Evolutionary conservation across 768 basidiomycete species (phyloP).

Genomic region (Butyriboletus loyo): DNA sequence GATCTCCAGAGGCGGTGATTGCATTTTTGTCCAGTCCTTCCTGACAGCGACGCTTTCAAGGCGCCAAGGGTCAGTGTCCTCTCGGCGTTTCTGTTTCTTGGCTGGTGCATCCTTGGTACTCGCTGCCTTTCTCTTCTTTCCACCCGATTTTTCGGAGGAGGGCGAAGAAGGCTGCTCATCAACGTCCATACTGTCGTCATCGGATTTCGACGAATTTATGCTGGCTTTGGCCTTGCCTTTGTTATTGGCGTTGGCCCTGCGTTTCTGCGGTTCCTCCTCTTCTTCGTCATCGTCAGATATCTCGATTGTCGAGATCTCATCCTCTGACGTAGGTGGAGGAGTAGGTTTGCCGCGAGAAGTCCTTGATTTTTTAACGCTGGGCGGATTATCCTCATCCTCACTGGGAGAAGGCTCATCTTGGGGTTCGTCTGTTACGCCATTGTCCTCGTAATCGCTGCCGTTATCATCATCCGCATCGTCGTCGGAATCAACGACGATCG

Average conservation of each 20-base stretch:
- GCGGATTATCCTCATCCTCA: slow-evolving; percentile 24
- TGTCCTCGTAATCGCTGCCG: slow-evolving; percentile 32
- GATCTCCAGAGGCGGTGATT: slow-evolving; percentile 83
- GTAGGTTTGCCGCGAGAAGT: slow-evolving; percentile 20
- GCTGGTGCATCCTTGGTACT: slow-evolving; percentile 31
- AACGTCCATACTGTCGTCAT: slow-evolving; percentile 54
- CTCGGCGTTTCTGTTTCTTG: slow-evolving; percentile 62
- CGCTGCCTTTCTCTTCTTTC: slow-evolving; percentile 45
- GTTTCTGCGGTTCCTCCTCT: slow-evolving; percentile 34
- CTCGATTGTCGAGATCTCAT: slow-evolving; percentile 25
- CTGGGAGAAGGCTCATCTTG: slow-evolving; percentile 26
- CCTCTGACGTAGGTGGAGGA: slow-evolving; percentile 32
- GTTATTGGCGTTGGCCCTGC: slow-evolving; percentile 15
- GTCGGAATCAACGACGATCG: slow-evolving; percentile 49
- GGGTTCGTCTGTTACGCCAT: slow-evolving; percentile 38
- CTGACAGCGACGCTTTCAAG: slow-evolving; percentile 59
- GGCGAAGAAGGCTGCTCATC: slow-evolving; percentile 43
- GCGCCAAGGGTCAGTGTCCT: slow-evolving; percentile 74
- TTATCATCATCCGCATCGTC: slow-evolving; percentile 39
- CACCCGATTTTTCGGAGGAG: slow-evolving; percentile 34
- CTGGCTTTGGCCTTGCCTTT: slow-evolving; percentile 23
- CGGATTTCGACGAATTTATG: slow-evolving; percentile 34
- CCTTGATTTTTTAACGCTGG: slow-evolving; percentile 22
- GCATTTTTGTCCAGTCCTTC: slow-evolving; percentile 76
- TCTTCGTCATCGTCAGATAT: slow-evolving; percentile 24